These are phyloP conservation scores for Huntiella savannae DNA, from an alignment of 2,329 filamentous ascomycete genomes.

Conservation along the genomic window DNA sequence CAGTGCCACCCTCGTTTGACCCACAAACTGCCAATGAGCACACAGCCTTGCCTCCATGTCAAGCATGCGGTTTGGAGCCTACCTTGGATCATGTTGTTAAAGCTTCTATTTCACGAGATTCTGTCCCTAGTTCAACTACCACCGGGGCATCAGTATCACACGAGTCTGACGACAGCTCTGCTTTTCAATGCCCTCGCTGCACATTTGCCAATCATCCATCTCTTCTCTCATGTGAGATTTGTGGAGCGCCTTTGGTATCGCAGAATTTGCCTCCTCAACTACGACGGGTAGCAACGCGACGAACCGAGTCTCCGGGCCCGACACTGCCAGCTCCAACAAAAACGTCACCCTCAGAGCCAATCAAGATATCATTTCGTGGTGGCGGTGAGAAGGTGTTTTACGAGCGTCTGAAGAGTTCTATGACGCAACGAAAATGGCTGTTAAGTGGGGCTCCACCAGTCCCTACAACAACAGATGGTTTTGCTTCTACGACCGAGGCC, in stretches of 20 bases:
- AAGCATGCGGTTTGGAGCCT: conserved; percentile 88
- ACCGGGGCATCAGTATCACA: neutral
- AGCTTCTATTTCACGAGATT: conserved; percentile 46
- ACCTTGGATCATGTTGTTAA: conserved; percentile 67
- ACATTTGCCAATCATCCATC: conserved; percentile 91
- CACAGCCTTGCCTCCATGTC: conserved; percentile 66
- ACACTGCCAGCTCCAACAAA: conserved; percentile 25
- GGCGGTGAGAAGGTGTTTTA: conserved; percentile 83
- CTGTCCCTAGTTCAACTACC: too few relatives aligned
- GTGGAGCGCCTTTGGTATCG: conserved; percentile 54
- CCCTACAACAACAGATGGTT: conserved; percentile 34
- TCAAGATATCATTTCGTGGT: conserved; percentile 81
- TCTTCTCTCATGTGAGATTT: conserved; percentile 73
- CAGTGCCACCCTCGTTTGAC: conserved; percentile 84
- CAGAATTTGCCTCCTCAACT: conserved; percentile 22
- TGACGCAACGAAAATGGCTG: conserved; percentile 91
- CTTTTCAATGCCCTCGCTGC: conserved; percentile 60
- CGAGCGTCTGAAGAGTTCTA: conserved; percentile 68
- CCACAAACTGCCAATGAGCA: conserved; percentile 59
- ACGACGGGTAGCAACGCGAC: conserved; percentile 16
- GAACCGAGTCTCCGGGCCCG: conserved; percentile 65
- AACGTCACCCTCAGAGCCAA: conserved; percentile 46
- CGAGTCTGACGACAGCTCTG: conserved; percentile 3
- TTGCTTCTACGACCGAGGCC: conserved; percentile 15
- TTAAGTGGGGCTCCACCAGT: conserved; percentile 76